Conservation (phyloP, 148 eudicot genomes). For the Drosera capensis region DNA sequence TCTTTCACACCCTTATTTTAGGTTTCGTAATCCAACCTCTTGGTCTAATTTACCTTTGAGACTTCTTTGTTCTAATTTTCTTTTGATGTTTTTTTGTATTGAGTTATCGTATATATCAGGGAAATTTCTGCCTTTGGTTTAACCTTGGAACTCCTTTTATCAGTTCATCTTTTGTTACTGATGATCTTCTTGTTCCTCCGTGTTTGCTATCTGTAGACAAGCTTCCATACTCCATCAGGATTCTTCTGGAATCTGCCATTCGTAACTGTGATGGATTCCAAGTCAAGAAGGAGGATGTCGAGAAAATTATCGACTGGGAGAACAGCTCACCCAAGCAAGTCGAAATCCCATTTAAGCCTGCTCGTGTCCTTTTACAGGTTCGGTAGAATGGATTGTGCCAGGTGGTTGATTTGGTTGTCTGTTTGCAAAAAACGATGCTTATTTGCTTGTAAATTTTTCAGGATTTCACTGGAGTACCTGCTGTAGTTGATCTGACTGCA, state of each 20-base stretch:
- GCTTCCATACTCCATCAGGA: conserved; percentile 53
- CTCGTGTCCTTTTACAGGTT: conserved; percentile 57
- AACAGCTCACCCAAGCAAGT: conserved; percentile 45
- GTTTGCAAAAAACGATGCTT: background rate
- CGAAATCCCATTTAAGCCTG: conserved; percentile 68
- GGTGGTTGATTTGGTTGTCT: conserved; percentile 1
- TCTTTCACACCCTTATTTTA: background rate
- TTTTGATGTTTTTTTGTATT: too few relatives aligned
- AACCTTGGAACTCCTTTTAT: background rate
- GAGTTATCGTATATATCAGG: too few relatives aligned
- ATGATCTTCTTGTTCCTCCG: background rate
- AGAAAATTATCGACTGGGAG: conserved; percentile 62
- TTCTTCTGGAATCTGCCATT: conserved; percentile 57
- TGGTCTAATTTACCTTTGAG: too few relatives aligned
- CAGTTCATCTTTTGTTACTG: background rate
- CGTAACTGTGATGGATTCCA: conserved; percentile 57
- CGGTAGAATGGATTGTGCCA: background rate
- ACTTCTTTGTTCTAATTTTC: too few relatives aligned
- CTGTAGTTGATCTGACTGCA: conserved; percentile 48
- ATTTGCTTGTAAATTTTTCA: conserved; percentile 5
- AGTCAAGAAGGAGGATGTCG: conserved; percentile 56
- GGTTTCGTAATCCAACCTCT: background rate
- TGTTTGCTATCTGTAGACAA: conserved; percentile 18
- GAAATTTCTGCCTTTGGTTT: background rate
- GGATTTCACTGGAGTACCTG: conserved; percentile 65